Evolutionary conservation across 768 basidiomycete species (phyloP), one percentile per base, ranked within the genome.

Genomic region (Auriscalpium microsporum): DNA sequence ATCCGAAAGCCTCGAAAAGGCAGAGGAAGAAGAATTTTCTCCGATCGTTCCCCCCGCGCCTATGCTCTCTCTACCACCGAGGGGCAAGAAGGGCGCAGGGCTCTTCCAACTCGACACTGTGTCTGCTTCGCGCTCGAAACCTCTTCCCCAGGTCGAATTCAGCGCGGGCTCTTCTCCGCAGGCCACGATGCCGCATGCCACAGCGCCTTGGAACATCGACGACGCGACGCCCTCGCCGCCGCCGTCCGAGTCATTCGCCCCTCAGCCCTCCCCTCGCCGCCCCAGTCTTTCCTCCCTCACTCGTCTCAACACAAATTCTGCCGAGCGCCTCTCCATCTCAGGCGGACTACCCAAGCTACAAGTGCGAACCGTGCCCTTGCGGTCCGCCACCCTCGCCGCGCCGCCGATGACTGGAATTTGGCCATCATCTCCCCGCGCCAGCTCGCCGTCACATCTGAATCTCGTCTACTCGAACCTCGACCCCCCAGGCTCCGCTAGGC

Each of bases 81-180:
- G 57, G 49, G 37, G 34, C 13, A 70, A 66, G 58, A 72, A 74
- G 56, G 70, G 70, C 42, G 73, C 68, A 8, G 85, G 84, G 1
- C 71, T 90, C 37, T 86, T 83, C 67, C 85, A 86, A 65, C 78
- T 89, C 21, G 81, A 88, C 63, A 87, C 85, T 10, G 58, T 53
- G 62, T 72, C 78, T 44, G 79, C 80, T 10, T 64, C 74, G 19
- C 77, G 78, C 34, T 74, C 79, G 3, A 79, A 76, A 64, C 64
- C 69, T 33, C 69, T 83, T 8, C 77, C 79, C 48, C 81, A 87
- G 65, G 73, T 86, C 48, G 86, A 88, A 64, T 74, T 74, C 37
- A 53, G 56, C 23, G 48, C 45, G 17, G 64, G 62, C 35, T 60
- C 63, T 35, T 81, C 81, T 17, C 84, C 82, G 4, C 65, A 80